Base-by-base conservation (phyloP, 139 green algal species). In the Chlamydomonas applanata region DNA sequence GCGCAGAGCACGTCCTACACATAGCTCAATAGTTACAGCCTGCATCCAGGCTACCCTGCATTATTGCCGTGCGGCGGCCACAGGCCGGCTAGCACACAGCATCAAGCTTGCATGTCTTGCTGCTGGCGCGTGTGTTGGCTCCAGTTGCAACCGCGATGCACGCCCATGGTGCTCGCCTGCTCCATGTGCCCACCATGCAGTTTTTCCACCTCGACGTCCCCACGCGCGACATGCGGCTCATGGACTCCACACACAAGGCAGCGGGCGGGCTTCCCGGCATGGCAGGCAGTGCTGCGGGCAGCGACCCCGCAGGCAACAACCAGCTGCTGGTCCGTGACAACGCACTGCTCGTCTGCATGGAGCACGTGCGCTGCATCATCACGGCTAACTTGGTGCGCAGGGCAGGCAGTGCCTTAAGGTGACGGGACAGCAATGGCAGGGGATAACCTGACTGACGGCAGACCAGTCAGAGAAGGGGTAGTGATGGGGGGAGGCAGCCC, bases 341-440 rank as follows among this genome's bases (percentile, higher is more conserved):
- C 69, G 90, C 89, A 0, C 83, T 97, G 61, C 82, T 97, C 14
- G 80, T 95, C 34, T 80, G 74, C 59, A 89, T 94, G 33, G 92
- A 97, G 84, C 84, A 95, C 71, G 86, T 93, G 53, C 74, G 86
- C 1, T 61, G 93, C 14, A 95, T 97, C 78, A 89, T 96, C 46
- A 93, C 85, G 11, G 79, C 83, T 2, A 88, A 94, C 74, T 82
- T 85, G 77, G 82, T 88, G n/a, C 35, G 67, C 34, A 33, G 32
- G 53, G 4, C 9, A 36, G 60, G 9, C 14, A 22, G 64, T 54
- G 62, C n/a, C n/a, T n/a, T n/a, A n/a, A n/a, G n/a, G n/a, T n/a
- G n/a, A n/a, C n/a, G n/a, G 19, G 20, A 67, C 11, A 67, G 59
- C 59, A 67, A 17, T 16, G 19, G 20, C 19, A 30, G 22, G n/a